These are phyloP conservation scores for Hygrocybe coccinea DNA, from an alignment of 768 basidiomycete species.

Conservation along the genomic window DNA sequence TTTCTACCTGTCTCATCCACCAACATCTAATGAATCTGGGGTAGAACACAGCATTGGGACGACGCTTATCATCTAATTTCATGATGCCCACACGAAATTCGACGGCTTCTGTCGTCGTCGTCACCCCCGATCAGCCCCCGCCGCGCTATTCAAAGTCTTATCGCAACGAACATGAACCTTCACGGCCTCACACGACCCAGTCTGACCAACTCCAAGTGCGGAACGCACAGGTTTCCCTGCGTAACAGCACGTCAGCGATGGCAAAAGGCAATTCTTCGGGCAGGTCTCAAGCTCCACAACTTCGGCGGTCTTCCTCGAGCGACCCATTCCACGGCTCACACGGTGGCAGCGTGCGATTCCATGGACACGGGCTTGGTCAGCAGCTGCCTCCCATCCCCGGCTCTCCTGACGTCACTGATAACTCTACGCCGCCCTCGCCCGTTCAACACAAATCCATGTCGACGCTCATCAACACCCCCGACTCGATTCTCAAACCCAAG, in stretches of 20 bases:
- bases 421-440: conserved; percentile 53
- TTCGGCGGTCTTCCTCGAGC: conserved; percentile 29
- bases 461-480: conserved; percentile 17
- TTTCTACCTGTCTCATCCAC: too few relatives aligned
- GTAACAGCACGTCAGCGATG: neutral
- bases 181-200: neutral
- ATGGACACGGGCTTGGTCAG: conserved; percentile 28
- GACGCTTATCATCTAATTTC: conserved; percentile 49
- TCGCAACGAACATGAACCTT: conserved; percentile 29
- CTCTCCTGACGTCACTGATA: conserved; percentile 63
- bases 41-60: conserved; percentile 68
- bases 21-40: neutral
- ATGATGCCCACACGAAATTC: conserved; percentile 21
- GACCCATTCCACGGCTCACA: conserved; percentile 11
- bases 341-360: conserved; percentile 1
- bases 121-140: conserved; percentile 23
- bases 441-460: conserved; percentile 38
- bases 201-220: neutral
- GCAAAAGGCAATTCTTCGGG: neutral
- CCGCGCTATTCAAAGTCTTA: conserved; percentile 37
- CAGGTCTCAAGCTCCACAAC: conserved; percentile 9
- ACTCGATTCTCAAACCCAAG: conserved; percentile 19
- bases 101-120: conserved; percentile 7
- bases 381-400: conserved; percentile 63
- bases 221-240: conserved; percentile 14